Conservation (phyloP, 371 early-diverging fungal species). For the Entomophthora muscae region DNA sequence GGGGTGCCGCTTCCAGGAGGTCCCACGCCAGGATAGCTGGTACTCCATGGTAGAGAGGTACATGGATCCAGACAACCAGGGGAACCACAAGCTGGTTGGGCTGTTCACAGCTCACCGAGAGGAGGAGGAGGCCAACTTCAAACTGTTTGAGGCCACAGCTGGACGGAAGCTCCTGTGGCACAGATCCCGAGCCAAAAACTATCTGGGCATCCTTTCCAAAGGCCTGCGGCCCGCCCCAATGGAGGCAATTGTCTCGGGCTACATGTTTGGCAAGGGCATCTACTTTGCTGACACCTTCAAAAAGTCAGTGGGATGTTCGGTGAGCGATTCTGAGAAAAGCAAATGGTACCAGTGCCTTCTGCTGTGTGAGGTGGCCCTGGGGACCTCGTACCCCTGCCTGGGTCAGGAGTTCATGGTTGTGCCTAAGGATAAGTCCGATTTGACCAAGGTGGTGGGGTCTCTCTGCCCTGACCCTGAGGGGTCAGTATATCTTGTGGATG, state of each 20-base stretch:
- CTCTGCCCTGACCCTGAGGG: slow-evolving; percentile 25
- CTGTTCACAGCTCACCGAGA: slow-evolving; percentile 16
- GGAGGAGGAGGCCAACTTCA: slow-evolving; percentile 14
- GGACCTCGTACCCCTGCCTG: slow-evolving; percentile 22
- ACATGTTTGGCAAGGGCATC: slow-evolving; percentile 55
- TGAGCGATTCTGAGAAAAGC: slow-evolving; percentile 19
- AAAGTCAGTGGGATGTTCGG: slow-evolving; percentile 43
- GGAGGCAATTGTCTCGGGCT: slow-evolving; percentile 39
- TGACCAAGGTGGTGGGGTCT: slow-evolving; percentile 30
- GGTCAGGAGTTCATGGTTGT: slow-evolving; percentile 30
- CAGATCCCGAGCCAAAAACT: slow-evolving; percentile 28
- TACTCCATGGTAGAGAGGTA: slow-evolving; percentile 26
- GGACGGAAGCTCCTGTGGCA: slow-evolving; percentile 30
- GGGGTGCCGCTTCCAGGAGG: slow-evolving; percentile 20
- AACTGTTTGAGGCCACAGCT: slow-evolving; percentile 10
- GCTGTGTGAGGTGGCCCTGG: slow-evolving; percentile 46
- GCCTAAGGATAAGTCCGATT: slow-evolving; percentile 19
- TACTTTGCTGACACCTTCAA: slow-evolving; percentile 51
- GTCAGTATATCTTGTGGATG: slow-evolving; percentile 12
- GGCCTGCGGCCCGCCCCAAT: slow-evolving; percentile 40
- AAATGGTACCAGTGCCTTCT: slow-evolving; percentile 30
- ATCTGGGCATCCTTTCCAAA: slow-evolving; percentile 36
- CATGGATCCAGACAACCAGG: too few relatives aligned
- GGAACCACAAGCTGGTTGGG: too few relatives aligned
- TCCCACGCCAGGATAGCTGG: slow-evolving; percentile 22